Conservation (phyloP, 2,329 filamentous ascomycete genomes). For the Cercospora sp. region DNA sequence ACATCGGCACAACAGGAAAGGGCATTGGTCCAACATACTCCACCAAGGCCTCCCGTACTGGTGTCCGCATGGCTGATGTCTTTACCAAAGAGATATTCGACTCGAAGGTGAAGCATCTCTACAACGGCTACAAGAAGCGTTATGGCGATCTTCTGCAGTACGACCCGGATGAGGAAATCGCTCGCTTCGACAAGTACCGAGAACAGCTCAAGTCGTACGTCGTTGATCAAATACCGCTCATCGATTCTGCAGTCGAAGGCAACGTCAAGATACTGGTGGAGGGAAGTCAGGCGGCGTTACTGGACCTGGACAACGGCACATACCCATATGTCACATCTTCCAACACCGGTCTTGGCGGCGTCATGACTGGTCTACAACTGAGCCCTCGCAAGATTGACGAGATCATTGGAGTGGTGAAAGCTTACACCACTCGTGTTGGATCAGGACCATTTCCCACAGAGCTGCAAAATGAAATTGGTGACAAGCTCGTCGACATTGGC, state of each 20-base stretch:
- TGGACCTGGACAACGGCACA: slow-evolving; percentile 64
- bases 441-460: slow-evolving; percentile 69
- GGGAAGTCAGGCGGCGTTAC: slow-evolving; percentile 67
- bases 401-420: slow-evolving; percentile 66
- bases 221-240: slow-evolving; percentile 66
- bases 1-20: slow-evolving; percentile 54
- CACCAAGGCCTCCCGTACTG: slow-evolving; percentile 64
- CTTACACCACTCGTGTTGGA: slow-evolving; percentile 61
- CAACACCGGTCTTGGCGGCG: slow-evolving; percentile 60
- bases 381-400: slow-evolving; percentile 62
- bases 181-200: slow-evolving; percentile 60
- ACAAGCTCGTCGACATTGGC: slow-evolving; percentile 58
- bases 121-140: slow-evolving; percentile 63
- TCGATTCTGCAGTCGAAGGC: slow-evolving; percentile 60
- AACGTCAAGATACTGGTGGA: slow-evolving; percentile 66
- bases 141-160: slow-evolving; percentile 67
- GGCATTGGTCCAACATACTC: slow-evolving; percentile 59
- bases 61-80: slow-evolving; percentile 65
- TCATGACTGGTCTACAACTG: slow-evolving; percentile 63
- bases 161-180: slow-evolving; percentile 69
- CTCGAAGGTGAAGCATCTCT: slow-evolving; percentile 62
- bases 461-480: slow-evolving; percentile 58
- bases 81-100: slow-evolving; percentile 68
- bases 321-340: slow-evolving; percentile 64
- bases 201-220: slow-evolving; percentile 60